Percentiles rank a stretch among this genome's conserved stretches.
Evolutionary conservation across 148 eudicot species (phyloP).

Genomic region (Fagopyrum tataricum): DNA sequence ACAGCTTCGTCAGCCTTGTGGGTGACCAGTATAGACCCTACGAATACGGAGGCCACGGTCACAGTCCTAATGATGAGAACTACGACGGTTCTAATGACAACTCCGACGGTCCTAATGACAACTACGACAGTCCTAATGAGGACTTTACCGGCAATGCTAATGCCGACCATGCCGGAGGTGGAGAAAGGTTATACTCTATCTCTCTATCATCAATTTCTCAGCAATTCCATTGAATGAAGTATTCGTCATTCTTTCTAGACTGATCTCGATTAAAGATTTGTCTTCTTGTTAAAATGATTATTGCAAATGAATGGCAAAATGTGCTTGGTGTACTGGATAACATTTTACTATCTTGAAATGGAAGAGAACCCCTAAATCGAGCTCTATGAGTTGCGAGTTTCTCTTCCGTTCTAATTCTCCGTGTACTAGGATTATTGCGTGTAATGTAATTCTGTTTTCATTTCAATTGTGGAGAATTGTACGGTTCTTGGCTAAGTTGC

Average conservation of each 20-base stretch:
- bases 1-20: conserved; percentile 81
- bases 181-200: conserved; percentile 49
- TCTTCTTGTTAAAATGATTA: no score
- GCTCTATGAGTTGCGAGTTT: not conserved
- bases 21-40: conserved; percentile 68
- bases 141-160: conserved; percentile 69
- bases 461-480: not conserved
- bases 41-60: conserved; percentile 26
- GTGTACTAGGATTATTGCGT: not conserved
- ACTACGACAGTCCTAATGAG: conserved; percentile 78
- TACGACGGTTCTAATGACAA: conserved; percentile 75
- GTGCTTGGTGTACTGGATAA: no score
- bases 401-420: not conserved
- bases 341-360: not conserved
- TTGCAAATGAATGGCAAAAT: no score
- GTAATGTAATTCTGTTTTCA: not conserved
- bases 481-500: not conserved
- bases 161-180: no score
- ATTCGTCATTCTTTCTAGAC: not conserved
- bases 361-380: not conserved
- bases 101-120: no score
- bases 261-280: not conserved
- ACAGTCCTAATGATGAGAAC: conserved; percentile 71
- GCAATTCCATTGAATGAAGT: not conserved
- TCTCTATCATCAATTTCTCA: not conserved